phyloP scores from a whole-genome alignment of 352 stramenopile species.

The Achlya hypogyna region DNA sequence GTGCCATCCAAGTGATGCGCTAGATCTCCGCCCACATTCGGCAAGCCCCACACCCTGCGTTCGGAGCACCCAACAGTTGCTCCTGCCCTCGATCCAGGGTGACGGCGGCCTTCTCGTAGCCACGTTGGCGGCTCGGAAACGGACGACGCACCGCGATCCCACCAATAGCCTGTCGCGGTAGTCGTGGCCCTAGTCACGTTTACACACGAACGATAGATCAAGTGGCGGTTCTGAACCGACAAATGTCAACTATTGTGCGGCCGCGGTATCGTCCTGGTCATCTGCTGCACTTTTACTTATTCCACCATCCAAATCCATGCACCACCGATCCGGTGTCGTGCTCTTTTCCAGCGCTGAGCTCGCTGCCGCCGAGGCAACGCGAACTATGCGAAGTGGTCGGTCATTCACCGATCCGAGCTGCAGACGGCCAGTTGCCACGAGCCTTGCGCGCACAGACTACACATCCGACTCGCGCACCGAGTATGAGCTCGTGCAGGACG shows the following conservation, averaged over 20 bases:
- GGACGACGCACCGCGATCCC: too few relatives aligned
- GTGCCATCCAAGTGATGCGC: background rate
- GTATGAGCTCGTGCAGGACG: slow-evolving; percentile 6
- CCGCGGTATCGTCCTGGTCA: background rate
- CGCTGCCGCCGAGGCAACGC: background rate
- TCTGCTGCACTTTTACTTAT: background rate
- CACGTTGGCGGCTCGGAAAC: too few relatives aligned
- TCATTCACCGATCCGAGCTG: background rate
- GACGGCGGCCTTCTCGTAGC: too few relatives aligned
- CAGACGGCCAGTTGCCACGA: background rate
- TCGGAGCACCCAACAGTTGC: too few relatives aligned
- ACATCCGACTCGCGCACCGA: background rate
- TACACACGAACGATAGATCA: slow-evolving; percentile 8
- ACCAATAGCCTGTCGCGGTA: too few relatives aligned
- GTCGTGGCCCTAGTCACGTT: too few relatives aligned
- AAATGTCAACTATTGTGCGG: too few relatives aligned
- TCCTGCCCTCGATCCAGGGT: too few relatives aligned
- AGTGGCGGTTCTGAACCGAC: background rate
- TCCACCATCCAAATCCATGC: background rate
- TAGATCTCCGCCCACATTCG: background rate
- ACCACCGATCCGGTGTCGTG: background rate
- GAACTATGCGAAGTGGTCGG: background rate
- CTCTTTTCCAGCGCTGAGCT: background rate
- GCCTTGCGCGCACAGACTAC: background rate
- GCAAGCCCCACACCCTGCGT: too few relatives aligned